phyloP scores from a whole-genome alignment of 495 filamentous ascomycete genomes.

The Aspergillus ostianus region DNA sequence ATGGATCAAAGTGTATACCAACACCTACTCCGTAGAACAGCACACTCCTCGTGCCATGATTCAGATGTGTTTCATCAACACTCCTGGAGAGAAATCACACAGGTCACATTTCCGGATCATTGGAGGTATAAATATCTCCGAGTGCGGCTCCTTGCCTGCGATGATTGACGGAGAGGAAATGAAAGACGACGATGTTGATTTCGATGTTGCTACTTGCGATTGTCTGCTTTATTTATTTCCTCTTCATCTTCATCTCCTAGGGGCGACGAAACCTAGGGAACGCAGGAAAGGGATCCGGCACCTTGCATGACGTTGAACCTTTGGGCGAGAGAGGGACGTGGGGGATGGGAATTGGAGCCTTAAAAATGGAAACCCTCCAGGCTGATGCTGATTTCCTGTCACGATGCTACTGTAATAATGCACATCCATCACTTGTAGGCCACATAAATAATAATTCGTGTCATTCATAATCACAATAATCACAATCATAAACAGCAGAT shows the following conservation, averaged over 20 bases:
- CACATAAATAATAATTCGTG: background rate
- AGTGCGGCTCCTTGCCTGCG: background rate
- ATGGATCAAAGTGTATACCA: background rate
- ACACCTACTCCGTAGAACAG: no score
- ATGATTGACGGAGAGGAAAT: slow-evolving; percentile 9
- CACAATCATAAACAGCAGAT: background rate
- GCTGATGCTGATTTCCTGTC: background rate
- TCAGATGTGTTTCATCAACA: background rate
- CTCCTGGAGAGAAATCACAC: no score
- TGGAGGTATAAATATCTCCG: background rate
- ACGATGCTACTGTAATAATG: no score
- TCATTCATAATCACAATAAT: background rate
- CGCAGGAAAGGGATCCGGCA: background rate
- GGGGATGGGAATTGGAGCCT: background rate
- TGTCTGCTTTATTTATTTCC: background rate
- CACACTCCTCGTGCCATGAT: background rate
- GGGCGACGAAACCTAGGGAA: background rate
- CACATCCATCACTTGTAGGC: no score
- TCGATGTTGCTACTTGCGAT: no score
- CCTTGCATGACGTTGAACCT: background rate
- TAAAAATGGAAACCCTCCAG: no score
- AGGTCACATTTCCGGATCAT: background rate
- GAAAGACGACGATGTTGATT: no score
- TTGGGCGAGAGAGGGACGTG: background rate
- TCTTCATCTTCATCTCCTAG: no score